phyloP scores from a whole-genome alignment of 164 flowering plant genomes.

The Kalanchoe fedtschenkoi region DNA sequence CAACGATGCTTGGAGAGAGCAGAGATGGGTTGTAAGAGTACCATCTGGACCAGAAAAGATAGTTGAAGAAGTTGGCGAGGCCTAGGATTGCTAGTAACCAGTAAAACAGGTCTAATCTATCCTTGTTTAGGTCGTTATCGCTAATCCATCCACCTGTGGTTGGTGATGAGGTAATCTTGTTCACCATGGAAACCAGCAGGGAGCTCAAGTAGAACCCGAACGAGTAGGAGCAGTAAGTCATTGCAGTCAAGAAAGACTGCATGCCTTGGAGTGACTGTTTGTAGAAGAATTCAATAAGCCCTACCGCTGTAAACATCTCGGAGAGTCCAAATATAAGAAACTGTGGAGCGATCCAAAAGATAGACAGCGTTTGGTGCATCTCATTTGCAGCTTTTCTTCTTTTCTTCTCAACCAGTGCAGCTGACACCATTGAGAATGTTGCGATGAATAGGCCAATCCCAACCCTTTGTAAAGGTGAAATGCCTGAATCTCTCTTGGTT shows the following conservation, averaged over 20 bases:
- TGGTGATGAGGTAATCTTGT: conserved; percentile 31
- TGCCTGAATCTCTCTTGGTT: conserved; percentile 52
- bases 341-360: conserved; percentile 63
- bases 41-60: conserved; percentile 64
- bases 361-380: conserved; percentile 20
- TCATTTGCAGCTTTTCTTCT: conserved; percentile 25
- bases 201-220: conserved; percentile 68
- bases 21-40: conserved; percentile 28
- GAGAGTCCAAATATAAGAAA: conserved; percentile 53
- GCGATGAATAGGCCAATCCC: conserved; percentile 58
- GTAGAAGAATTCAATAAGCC: conserved; percentile 66
- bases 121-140: conserved; percentile 55
- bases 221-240: conserved; percentile 61
- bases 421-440: conserved; percentile 68
- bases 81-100: conserved; percentile 59
- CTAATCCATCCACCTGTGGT: conserved; percentile 43
- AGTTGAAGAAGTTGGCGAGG: conserved; percentile 53
- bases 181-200: conserved; percentile 47
- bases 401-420: conserved; percentile 57
- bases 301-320: conserved; percentile 74
- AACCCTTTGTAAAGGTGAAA: conserved; percentile 50
- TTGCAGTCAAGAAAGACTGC: conserved; percentile 64
- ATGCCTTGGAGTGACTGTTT: conserved; percentile 46
- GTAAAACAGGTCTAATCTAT: conserved; percentile 57
- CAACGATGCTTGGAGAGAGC: conserved; percentile 10